Evolutionary conservation across 1,284 basidiomycete genomes (phyloP), one percentile per base, ranked within the genome.

Genomic region (Fomitopsis pinicola): DNA sequence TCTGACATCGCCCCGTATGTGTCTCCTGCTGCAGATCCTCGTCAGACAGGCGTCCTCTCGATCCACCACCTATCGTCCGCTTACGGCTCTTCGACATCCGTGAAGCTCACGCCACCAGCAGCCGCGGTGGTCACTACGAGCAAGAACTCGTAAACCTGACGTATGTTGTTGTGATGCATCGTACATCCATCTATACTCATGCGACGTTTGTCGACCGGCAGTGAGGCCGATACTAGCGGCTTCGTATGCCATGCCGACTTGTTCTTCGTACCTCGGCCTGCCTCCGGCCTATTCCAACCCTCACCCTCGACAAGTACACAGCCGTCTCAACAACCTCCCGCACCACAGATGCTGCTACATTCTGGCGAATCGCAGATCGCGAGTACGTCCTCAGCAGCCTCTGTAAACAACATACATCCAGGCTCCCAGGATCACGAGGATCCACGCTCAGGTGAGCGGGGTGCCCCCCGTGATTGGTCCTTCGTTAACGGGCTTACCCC

Each of bases 201-300:
- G 26, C 14, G 14, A 7, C 26, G 26, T 14, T 9, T 22, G 42
- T 40, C 40, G 36, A 46, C 57, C 38, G 66, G 52, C 61, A 84
- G 82, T 35, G 78, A 80, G 36, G 68, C 80, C 45, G 74, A 77
- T 56, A 75, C 73, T 7, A 76, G 82, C 33, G 85, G 84, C 10
- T 75, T 87, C 17, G 69, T 88, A 2, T 88, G 86, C 68, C 84
- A 83, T 4, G 82, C 85, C 38, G 86, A 88, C 72, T 75, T 88
- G 28, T 87, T 40, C 38, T 15, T 12, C 8, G 12, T 15, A 5
- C 38, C 38, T 40, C 38, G 14, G 9, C 5, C 14, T 10, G 38
- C 6, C 38, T 8, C 6, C 14, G 12, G 9, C 9, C 3, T 8
- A 3, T 2, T 5, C 1, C 38, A 40, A 2, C 9, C 38, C 12